A percentile compares a stretch with the other conserved stretches of the same genome.
phyloP scores from a whole-genome alignment of 345 rosid genomes.

The Hibiscus syriacus region DNA sequence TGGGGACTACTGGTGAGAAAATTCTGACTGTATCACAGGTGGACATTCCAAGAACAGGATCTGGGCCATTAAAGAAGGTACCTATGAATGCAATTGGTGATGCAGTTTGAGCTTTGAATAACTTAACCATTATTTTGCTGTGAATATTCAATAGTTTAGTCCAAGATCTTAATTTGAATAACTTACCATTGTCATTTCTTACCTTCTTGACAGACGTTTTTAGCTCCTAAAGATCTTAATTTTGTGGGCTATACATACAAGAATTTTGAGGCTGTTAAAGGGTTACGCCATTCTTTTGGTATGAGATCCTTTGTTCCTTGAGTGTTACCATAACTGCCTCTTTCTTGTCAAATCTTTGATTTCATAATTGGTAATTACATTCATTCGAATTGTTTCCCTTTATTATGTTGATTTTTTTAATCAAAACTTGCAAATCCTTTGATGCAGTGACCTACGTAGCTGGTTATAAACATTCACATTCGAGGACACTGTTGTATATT shows the following conservation, averaged over 20 bases:
- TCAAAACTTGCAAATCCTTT: too few species aligned
- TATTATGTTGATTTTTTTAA: too few species aligned
- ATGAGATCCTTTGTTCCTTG: neutral
- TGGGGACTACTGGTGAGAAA: neutral
- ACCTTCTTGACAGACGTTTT: conserved; percentile 35
- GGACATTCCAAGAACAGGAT: conserved; percentile 52
- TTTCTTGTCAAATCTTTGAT: too few species aligned
- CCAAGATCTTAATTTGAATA: neutral
- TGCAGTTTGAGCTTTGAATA: neutral
- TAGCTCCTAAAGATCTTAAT: conserved; percentile 58
- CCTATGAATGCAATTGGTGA: neutral
- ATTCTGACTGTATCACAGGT: conserved; percentile 29
- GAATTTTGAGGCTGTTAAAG: too few species aligned
- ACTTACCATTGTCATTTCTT: neutral
- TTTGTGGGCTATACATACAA: too few species aligned
- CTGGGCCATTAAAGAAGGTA: conserved; percentile 81
- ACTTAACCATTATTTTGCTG: neutral
- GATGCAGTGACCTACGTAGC: too few species aligned
- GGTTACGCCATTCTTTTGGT: conserved; percentile 56
- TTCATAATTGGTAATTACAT: too few species aligned
- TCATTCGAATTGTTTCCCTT: neutral
- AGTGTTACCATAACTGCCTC: too few species aligned
- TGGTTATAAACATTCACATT: too few species aligned
- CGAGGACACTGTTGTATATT: neutral
- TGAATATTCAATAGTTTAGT: neutral